Base-by-base conservation (phyloP, 2,329 filamentous ascomycete species). In the Xylaria sp. region DNA sequence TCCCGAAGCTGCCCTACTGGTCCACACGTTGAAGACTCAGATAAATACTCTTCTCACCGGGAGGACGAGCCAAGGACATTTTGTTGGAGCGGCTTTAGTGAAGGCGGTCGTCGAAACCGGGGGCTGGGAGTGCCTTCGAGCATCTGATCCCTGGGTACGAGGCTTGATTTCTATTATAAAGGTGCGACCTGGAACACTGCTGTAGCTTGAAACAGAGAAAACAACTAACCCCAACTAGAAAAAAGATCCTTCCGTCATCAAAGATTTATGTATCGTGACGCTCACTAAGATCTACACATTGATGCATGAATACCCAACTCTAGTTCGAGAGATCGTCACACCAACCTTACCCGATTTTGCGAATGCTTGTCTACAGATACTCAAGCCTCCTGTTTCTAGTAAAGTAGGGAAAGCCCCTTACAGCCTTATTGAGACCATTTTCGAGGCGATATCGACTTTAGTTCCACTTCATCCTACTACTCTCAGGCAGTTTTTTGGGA, bases 281-380 rank as follows among this genome's bases (percentile, higher is more conserved):
- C 82, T 98, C 69, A 92, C 92, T 21, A 90, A 92, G 75, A 94
- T 98, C 73, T 98, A 96, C 81, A 86, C 89, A 73, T 86, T 96
- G 42, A 91, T 94, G 48, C 92, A 94, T 76, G 89, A 91, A 45
- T 94, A 94, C 76, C 93, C 92, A 68, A 96, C 93, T 8, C 84
- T 98, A 61, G 85, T 95, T 53, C 88, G 95, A 74, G 94, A 98
- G 78, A 93, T 98, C 69, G 94, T 92, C 0, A 97, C 94, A 0
- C 93, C 93, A 2, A 92, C 89, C 2, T 82, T 98, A 21, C 89
- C 93, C 1, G 82, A 86, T 1, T 97, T 95, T 75, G 86, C 94
- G 54, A 89, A 88, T 0, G 85, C 91, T 2, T 93, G 92, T 74
- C 80, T 97, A 53, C 89, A 91, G 74, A 84, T 95, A 53, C 81